Percentiles rank a stretch among this genome's conserved stretches.
phyloP scores from a whole-genome alignment of 495 filamentous ascomycete species.

The Staphylotrichum tortipilum region DNA sequence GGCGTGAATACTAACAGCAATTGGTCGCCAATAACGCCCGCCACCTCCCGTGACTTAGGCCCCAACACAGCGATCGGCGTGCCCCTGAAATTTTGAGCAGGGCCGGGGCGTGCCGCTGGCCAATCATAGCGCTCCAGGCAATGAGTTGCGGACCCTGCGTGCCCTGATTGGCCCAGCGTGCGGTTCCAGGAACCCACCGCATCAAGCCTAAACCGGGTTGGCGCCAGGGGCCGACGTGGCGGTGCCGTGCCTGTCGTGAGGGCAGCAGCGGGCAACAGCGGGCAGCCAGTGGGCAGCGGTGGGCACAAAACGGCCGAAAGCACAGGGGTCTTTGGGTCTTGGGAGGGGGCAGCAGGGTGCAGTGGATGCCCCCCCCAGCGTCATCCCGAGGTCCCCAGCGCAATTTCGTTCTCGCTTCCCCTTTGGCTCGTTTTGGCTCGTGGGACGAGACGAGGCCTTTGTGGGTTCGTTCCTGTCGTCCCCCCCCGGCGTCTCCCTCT shows the following conservation, averaged over 20 bases:
- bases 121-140: constrained; percentile 10
- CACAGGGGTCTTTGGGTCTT: constrained; percentile 15
- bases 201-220: constrained; percentile 13
- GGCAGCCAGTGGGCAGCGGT: constrained; percentile 7
- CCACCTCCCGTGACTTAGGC: neutral
- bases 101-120: constrained; percentile 12
- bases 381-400: constrained; percentile 18
- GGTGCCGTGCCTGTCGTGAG: constrained; percentile 1
- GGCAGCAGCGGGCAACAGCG: too few species aligned
- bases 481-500: too few species aligned
- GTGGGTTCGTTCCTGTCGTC: constrained; percentile 10
- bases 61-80: constrained; percentile 15
- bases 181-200: neutral
- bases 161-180: constrained; percentile 16
- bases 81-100: constrained; percentile 25
- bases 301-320: constrained; percentile 17
- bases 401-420: constrained; percentile 30
- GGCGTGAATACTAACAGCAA: neutral
- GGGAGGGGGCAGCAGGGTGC: too few species aligned
- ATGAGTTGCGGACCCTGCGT: constrained; percentile 7
- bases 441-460: constrained; percentile 14
- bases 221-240: constrained; percentile 1
- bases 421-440: constrained; percentile 12
- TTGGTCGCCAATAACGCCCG: neutral
- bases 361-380: constrained; percentile 13